These are phyloP conservation scores for Camelina neglecta DNA, from an alignment of 345 rosid genomes.

Conservation along the genomic window DNA sequence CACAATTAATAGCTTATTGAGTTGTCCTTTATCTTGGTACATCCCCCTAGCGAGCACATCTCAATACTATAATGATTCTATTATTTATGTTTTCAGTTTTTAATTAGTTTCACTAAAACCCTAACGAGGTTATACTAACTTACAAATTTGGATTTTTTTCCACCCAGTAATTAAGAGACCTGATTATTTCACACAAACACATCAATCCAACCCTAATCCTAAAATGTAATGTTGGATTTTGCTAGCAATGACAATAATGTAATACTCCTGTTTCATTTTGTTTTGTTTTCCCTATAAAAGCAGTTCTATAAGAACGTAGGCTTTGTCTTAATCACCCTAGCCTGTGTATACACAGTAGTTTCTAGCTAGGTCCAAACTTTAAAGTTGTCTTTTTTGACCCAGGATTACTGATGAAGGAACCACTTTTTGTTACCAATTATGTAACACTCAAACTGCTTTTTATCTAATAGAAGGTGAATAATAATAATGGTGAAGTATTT, in stretches of 20 bases:
- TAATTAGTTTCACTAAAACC: conserved; percentile 18
- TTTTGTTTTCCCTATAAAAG: conserved; percentile 5
- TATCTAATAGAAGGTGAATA: conserved; percentile 18
- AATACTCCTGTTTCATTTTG: conserved; percentile 1
- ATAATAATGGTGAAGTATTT: conserved; percentile 22
- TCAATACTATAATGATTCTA: conserved; percentile 16
- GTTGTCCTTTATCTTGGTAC: conserved; percentile 37
- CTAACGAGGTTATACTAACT: conserved; percentile 18
- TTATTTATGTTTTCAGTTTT: background rate
- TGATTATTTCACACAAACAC: conserved; percentile 10
- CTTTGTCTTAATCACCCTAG: conserved; percentile 20
- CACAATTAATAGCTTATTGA: background rate
- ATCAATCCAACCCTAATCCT: conserved; percentile 19
- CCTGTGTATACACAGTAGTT: background rate
- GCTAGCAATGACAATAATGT: conserved; percentile 26
- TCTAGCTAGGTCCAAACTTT: conserved; percentile 30
- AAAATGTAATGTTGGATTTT: conserved; percentile 20
- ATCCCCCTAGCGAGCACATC: conserved; percentile 34
- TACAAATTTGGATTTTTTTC: conserved; percentile 17
- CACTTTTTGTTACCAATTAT: conserved; percentile 40
- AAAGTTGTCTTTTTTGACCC: conserved; percentile 30
- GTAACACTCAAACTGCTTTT: conserved; percentile 24
- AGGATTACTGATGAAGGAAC: conserved; percentile 34
- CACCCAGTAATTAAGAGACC: conserved; percentile 13
- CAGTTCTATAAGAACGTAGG: conserved; percentile 33